phyloP scores from a whole-genome alignment of 495 filamentous ascomycete species.

The Xylaria grammica region DNA sequence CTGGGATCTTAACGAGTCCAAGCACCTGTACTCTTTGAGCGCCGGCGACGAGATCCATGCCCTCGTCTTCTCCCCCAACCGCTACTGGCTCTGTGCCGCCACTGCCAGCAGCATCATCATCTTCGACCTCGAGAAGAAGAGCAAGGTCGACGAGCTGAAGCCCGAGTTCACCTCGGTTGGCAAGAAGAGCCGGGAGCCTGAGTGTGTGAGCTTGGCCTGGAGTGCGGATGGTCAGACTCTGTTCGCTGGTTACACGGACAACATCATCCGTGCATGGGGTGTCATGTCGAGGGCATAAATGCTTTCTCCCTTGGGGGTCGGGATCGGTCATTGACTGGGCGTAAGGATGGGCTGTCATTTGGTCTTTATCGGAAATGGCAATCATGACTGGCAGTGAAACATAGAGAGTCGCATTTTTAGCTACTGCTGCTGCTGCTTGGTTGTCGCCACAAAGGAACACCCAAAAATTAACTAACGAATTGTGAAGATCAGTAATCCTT shows the following conservation, averaged over 20 bases:
- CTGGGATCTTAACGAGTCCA: slow-evolving; percentile 99
- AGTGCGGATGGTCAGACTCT: slow-evolving; percentile 97
- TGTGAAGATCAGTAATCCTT: slow-evolving; percentile 34
- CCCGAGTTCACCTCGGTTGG: slow-evolving; percentile 94
- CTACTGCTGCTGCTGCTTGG: slow-evolving; percentile 31
- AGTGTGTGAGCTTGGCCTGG: slow-evolving; percentile 98
- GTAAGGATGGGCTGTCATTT: slow-evolving; percentile 45
- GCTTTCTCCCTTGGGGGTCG: slow-evolving; percentile 31
- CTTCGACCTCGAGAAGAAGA: slow-evolving; percentile 99
- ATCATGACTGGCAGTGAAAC: slow-evolving; percentile 35
- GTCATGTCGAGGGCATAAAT: slow-evolving; percentile 78
- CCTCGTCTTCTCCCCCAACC: slow-evolving; percentile 99
- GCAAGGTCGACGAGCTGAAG: slow-evolving; percentile 99
- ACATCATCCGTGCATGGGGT: slow-evolving; percentile 99
- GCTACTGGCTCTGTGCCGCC: slow-evolving; percentile 99
- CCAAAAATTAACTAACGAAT: slow-evolving; percentile 39
- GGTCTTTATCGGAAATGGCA: slow-evolving; percentile 43
- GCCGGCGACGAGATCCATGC: slow-evolving; percentile 99
- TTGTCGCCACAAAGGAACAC: slow-evolving; percentile 35
- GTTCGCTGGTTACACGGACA: slow-evolving; percentile 99
- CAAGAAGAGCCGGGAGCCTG: slow-evolving; percentile 98
- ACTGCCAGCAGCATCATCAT: slow-evolving; percentile 98
- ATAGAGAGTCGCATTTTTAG: slow-evolving; percentile 34
- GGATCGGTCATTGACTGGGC: slow-evolving; percentile 41
- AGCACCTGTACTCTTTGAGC: slow-evolving; percentile 99